Evolutionary conservation across 768 basidiomycete genomes (phyloP).

Genomic region (Wakefieldia striispora): DNA sequence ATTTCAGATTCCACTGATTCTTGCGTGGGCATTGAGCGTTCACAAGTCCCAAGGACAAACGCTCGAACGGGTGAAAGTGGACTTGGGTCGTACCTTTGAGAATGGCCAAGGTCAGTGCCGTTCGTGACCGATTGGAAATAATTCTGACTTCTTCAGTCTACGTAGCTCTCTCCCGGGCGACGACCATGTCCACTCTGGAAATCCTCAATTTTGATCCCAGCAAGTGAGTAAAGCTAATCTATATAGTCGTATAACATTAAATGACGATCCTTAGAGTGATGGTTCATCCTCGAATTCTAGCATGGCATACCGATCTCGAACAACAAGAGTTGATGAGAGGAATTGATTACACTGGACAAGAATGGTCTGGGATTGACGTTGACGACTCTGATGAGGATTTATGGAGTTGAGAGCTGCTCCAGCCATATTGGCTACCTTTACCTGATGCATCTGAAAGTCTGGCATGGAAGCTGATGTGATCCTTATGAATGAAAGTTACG

Average conservation of each 20-base stretch:
- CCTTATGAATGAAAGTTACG: conserved; percentile 6
- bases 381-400: conserved; percentile 37
- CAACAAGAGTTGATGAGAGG: conserved; percentile 10
- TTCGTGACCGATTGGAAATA: not conserved
- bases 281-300: conserved; percentile 62
- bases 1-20: conserved; percentile 51
- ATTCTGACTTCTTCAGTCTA: conserved; percentile 43
- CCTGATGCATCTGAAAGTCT: too few species aligned
- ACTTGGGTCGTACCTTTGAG: conserved; percentile 75
- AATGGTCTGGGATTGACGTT: conserved; percentile 33
- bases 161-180: conserved; percentile 73
- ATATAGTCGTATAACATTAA: not conserved
- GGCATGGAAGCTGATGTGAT: too few species aligned
- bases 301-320: conserved; percentile 47
- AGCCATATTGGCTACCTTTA: too few species aligned
- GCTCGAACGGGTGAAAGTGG: conserved; percentile 77
- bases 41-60: conserved; percentile 94
- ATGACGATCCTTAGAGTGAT: conserved; percentile 44
- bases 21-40: conserved; percentile 87
- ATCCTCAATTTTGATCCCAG: conserved; percentile 59
- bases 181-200: conserved; percentile 60
- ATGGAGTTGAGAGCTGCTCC: conserved; percentile 13
- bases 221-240: conserved; percentile 42
- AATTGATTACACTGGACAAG: conserved; percentile 14
- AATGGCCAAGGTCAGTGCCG: conserved; percentile 62